Evolutionary conservation across 352 stramenopile genomes (phyloP).

Genomic region (Thraustochytrium striatum): DNA sequence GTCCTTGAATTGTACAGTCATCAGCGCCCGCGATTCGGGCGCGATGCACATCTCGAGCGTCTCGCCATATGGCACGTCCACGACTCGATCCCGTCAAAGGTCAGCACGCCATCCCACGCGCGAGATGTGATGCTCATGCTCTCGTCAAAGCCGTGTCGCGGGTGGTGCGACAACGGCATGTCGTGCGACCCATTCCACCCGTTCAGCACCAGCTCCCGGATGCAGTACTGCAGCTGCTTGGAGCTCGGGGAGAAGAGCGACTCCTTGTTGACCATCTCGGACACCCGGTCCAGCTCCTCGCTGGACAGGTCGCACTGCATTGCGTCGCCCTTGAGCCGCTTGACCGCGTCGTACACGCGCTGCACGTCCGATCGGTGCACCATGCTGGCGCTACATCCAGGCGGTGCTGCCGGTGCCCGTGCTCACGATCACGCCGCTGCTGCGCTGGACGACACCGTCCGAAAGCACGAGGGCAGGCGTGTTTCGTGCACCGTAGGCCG

Average conservation of each 20-base stretch:
- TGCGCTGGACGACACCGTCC: conserved; percentile 33
- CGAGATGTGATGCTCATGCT: background rate
- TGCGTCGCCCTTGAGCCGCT: background rate
- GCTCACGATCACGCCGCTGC: conserved; percentile 30
- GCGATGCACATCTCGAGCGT: conserved; percentile 17
- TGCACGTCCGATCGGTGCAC: conserved; percentile 31
- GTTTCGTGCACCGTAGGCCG: conserved; percentile 38
- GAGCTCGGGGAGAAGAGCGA: background rate
- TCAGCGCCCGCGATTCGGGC: background rate
- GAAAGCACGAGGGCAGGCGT: background rate
- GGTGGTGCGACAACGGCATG: conserved; percentile 10
- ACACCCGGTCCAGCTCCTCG: conserved; percentile 4
- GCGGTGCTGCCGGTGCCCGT: conserved; percentile 26
- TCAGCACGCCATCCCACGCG: conserved; percentile 21
- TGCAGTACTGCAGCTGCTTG: conserved; percentile 22
- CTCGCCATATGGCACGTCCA: conserved; percentile 17
- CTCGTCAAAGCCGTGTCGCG: conserved; percentile 32
- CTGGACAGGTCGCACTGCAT: background rate
- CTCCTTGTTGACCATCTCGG: background rate
- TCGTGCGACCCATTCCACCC: conserved; percentile 35
- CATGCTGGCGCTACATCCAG: conserved; percentile 21
- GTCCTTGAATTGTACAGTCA: too few species aligned
- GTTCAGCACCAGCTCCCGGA: conserved; percentile 43
- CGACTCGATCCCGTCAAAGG: conserved; percentile 37
- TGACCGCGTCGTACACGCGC: background rate